These are phyloP conservation scores for Scopulariopsis brevicaulis DNA, from an alignment of 2,329 filamentous ascomycete species.

Conservation along the genomic window DNA sequence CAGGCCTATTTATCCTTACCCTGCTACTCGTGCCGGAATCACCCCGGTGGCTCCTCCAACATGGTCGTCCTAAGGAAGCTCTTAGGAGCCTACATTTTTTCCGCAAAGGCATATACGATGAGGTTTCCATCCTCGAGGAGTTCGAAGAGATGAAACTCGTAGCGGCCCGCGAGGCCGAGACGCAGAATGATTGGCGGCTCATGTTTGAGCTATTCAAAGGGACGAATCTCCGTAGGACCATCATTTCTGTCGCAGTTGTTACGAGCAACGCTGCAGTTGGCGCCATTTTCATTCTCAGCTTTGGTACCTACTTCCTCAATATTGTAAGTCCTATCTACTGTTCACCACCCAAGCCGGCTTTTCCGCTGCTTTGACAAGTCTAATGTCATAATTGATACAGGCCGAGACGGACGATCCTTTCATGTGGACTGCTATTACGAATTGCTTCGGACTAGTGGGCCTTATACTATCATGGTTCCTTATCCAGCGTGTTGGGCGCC, in stretches of 20 bases:
- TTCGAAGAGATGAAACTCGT: slow-evolving; percentile 20
- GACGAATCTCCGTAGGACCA: slow-evolving; percentile 27
- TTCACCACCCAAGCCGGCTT: not conserved
- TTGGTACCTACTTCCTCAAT: not conserved
- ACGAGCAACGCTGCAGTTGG: slow-evolving; percentile 31
- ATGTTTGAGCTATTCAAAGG: slow-evolving; percentile 29
- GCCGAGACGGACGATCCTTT: slow-evolving; percentile 1
- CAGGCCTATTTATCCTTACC: slow-evolving; percentile 19
- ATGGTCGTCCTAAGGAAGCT: not conserved
- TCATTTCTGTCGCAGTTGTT: slow-evolving; percentile 26
- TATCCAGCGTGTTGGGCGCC: slow-evolving; percentile 23
- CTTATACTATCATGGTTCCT: slow-evolving; percentile 26
- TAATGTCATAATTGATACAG: not conserved
- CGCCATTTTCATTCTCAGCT: slow-evolving; percentile 28
- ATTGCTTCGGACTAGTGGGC: slow-evolving; percentile 15
- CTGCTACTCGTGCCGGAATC: slow-evolving; percentile 26
- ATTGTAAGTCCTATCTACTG: not conserved
- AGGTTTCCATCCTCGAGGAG: slow-evolving; percentile 26
- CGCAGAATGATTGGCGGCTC: slow-evolving; percentile 7
- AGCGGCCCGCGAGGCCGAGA: slow-evolving; percentile 15
- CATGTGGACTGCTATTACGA: not conserved
- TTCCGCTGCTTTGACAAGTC: not conserved
- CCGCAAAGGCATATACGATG: slow-evolving; percentile 19
- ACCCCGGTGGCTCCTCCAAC: slow-evolving; percentile 20
- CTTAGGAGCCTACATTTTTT: not conserved